Base-by-base conservation (phyloP, 1,284 basidiomycete genomes). In the Cystobasidiaceae sp. region DNA sequence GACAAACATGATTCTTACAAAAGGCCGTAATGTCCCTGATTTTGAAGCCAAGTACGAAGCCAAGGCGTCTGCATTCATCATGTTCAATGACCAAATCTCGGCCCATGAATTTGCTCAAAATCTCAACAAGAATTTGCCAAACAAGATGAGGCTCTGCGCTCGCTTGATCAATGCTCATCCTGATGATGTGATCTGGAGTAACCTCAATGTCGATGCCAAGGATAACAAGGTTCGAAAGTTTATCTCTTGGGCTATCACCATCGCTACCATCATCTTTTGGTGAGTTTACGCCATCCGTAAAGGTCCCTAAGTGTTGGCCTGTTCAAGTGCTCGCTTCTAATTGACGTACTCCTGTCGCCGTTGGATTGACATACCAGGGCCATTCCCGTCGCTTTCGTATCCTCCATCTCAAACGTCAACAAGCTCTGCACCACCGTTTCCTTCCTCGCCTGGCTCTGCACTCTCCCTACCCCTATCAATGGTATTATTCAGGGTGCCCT, bases 1-100 rank as follows among this genome's bases (percentile, higher is more conserved):
- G 23, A 76, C 84, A 44, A 84, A 83, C 69, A 70, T 70, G 21
- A 76, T 77, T 45, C 81, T 87, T 57, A 76, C 78, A 3, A 50
- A 77, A n/a, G 75, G 75, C 48, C 83, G 91, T 33, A 78, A n/a
- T n/a, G n/a, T n/a, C n/a, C 77, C 82, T 30, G 84, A 90, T 73
- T 32, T 41, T 17, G 85, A 91, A 57, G 77, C 79, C 25, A 79
- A 81, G 68, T 83, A 82, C 74, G 78, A 79, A 3, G 86, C 87
- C 1, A 74, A 80, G 69, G 74, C 74, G 68, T 74, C 75, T 25
- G 78, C 74, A 21, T 98, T 98, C 77, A 83, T 98, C 67, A 86
- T 90, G 37, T 98, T 97, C 82, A 86, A 93, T 77, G 83, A 85
- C 71, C 94, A 97, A 79, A 88, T 96, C 69, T 89, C 89, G 1